Base-by-base conservation (phyloP, 108 stramenopile species). In the Tribonema minus region DNA sequence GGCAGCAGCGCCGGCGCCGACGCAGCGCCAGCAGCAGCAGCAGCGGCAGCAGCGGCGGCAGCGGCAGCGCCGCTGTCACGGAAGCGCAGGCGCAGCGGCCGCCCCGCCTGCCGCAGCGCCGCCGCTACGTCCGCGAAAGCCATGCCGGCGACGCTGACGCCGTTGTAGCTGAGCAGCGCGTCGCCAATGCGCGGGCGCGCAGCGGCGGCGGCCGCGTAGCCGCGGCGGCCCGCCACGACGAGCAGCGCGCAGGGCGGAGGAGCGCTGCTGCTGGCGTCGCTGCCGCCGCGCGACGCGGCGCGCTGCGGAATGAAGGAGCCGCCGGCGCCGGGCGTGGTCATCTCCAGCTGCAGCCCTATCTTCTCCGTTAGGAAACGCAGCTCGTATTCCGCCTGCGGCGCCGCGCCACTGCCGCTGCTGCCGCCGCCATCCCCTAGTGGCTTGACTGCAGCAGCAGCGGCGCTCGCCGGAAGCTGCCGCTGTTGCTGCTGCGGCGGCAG, bases 51-150 rank as follows among this genome's bases (percentile, higher is more conserved):
- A n/a, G n/a, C n/a, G n/a, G n/a, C n/a, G n/a, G n/a, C 61, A 26
- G 65, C 28, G 65, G 32, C 72, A 26, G 35, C 64, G 46, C 33
- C 23, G 25, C 28, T 25, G 30, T 33, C 36, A 27, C 62, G 54
- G 65, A 75, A 75, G n/a, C 74, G 64, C 33, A 75, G 54, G 28
- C 74, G 74, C 23, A 75, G 64, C 25, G 74, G 74, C 25, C 74
- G 63, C 5, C 74, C 74, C 34, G 64, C 64, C 34, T 9, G 46
- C 30, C 61, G 39, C 35, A 75, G 64, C 64, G 40, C 64, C 46
- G 26, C n/a, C 1, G 37, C 31, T 12, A 75, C 74, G 25, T 62
- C 63, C 3, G 46, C 34, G 27, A 40, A 37, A 31, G 62, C 29
- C 40, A 66, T 75, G 2, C 74, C 74, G 3, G 30, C 9, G 2